A percentile compares a stretch with the other conserved stretches of the same genome.
phyloP scores from a whole-genome alignment of 2,329 filamentous ascomycete species.

The Nigrospora sphaerica region DNA sequence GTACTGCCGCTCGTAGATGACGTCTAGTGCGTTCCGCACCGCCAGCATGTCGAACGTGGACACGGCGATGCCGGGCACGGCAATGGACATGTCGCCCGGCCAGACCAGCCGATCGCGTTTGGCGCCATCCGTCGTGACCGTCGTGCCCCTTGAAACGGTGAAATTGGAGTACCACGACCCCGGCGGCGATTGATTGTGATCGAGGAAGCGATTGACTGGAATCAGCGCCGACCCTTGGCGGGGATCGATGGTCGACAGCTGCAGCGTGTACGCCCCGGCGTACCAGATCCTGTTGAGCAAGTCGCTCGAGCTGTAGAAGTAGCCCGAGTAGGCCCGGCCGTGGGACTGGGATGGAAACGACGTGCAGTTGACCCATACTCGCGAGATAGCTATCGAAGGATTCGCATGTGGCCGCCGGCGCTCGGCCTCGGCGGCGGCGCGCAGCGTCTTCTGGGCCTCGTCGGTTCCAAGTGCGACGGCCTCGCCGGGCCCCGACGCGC shows the following conservation, averaged over 20 bases:
- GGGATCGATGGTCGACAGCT: slow-evolving; percentile 20
- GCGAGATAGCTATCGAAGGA: slow-evolving; percentile 22
- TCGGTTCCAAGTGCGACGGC: not conserved
- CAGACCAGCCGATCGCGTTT: slow-evolving; percentile 54
- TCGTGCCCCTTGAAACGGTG: slow-evolving; percentile 20
- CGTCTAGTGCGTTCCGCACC: slow-evolving; percentile 40
- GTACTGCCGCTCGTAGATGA: slow-evolving; percentile 38
- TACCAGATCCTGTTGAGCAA: slow-evolving; percentile 49
- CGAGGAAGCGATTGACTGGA: slow-evolving; percentile 6
- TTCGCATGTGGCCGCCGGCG: slow-evolving; percentile 10
- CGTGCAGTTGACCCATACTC: slow-evolving; percentile 31
- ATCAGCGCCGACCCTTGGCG: slow-evolving; percentile 10
- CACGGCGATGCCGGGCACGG: slow-evolving; percentile 44
- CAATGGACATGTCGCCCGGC: slow-evolving; percentile 55
- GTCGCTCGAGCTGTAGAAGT: slow-evolving; percentile 41
- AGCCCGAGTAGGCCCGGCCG: slow-evolving; percentile 44
- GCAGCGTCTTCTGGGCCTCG: slow-evolving; percentile 10
- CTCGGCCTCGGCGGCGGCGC: not conserved
- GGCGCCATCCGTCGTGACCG: slow-evolving; percentile 42
- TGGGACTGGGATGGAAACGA: slow-evolving; percentile 35
- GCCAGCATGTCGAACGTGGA: slow-evolving; percentile 45
- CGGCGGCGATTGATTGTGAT: slow-evolving; percentile 8
- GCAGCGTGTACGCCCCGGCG: slow-evolving; percentile 37
- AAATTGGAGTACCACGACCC: slow-evolving; percentile 24
- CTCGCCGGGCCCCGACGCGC: slow-evolving; percentile 11